Evolutionary conservation across 2,329 filamentous ascomycete genomes (phyloP).

Genomic region (Penicillium sp.): DNA sequence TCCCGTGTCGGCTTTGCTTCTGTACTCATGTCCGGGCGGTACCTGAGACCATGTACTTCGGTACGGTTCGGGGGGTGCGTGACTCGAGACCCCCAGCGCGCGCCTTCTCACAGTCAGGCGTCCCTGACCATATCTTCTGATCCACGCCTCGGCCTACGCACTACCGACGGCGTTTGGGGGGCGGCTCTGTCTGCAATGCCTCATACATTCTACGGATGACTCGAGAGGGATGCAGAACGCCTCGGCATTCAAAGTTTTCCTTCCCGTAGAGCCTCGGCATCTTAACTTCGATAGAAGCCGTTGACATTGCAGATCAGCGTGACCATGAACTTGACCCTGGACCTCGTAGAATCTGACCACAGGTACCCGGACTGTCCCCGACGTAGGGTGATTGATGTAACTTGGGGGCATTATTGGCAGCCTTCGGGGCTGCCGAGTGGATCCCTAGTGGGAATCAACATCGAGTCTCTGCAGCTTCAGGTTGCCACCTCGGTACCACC

Average conservation of each 20-base stretch:
- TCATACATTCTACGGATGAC: background rate
- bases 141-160: slow-evolving; percentile 7
- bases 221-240: background rate
- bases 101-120: slow-evolving; percentile 6
- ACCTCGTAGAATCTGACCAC: background rate
- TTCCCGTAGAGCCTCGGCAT: slow-evolving; percentile 5
- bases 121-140: slow-evolving; percentile 10
- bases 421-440: background rate
- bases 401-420: background rate
- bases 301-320: background rate
- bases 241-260: slow-evolving; percentile 3
- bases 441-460: background rate
- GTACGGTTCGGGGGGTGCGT: background rate
- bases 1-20: background rate
- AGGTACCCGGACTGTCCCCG: background rate
- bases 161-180: slow-evolving; percentile 2
- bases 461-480: slow-evolving; percentile 2
- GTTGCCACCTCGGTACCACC: slow-evolving; percentile 21
- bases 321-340: background rate
- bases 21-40: background rate
- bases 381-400: background rate
- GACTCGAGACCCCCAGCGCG: slow-evolving; percentile 3
- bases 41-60: background rate
- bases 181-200: slow-evolving; percentile 6
- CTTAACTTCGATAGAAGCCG: background rate